These are phyloP conservation scores for Botrytis pseudocinerea DNA, from an alignment of 2,329 filamentous ascomycete genomes.

Conservation along the genomic window DNA sequence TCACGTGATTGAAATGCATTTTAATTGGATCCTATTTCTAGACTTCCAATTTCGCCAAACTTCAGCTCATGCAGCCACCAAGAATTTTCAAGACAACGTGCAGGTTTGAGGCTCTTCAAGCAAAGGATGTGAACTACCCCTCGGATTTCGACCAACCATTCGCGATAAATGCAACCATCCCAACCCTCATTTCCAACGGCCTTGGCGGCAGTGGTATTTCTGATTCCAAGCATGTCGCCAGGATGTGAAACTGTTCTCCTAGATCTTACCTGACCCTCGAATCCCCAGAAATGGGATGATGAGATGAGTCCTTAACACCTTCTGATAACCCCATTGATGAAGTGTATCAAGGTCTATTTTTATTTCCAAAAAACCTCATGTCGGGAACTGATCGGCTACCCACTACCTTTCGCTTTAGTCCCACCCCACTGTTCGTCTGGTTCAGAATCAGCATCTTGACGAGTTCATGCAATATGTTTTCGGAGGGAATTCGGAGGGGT, in stretches of 20 bases:
- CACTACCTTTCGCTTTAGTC: neutral
- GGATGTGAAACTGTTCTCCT: neutral
- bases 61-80: constrained; percentile 24
- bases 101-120: constrained; percentile 8
- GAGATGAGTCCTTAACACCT: too few relatives aligned
- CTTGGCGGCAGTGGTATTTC: neutral
- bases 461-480: neutral
- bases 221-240: neutral
- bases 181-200: neutral
- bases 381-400: neutral
- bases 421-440: neutral
- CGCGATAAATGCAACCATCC: neutral
- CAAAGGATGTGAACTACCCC: neutral
- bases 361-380: too few relatives aligned
- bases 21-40: constrained; percentile 16
- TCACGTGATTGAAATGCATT: neutral
- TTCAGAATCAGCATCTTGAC: neutral
- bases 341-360: too few relatives aligned
- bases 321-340: neutral
- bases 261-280: neutral
- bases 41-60: constrained; percentile 7
- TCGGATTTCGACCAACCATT: constrained; percentile 12
- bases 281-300: neutral
- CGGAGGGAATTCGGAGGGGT: neutral
- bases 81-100: neutral